A percentile compares a stretch with the other conserved stretches of the same genome.
Evolutionary conservation across 139 green algal genomes (phyloP).

Genomic region (Picochlorum costavermella): DNA sequence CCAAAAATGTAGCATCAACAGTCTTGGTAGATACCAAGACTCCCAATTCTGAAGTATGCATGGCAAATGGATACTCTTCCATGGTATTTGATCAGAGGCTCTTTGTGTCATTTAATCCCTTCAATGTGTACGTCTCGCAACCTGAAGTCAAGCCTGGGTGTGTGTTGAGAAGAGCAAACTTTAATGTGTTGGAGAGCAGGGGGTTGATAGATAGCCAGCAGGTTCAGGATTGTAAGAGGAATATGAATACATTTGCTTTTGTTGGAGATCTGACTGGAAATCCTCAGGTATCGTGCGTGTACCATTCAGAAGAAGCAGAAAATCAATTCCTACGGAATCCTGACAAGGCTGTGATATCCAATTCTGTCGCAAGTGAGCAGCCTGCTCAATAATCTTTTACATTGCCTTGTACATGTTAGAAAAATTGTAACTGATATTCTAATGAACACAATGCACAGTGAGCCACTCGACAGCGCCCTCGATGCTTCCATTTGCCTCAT

Average conservation of each 20-base stretch:
- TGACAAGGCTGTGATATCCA: slow-evolving; percentile 43
- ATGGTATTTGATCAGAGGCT: slow-evolving; percentile 98
- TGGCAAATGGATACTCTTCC: slow-evolving; percentile 93
- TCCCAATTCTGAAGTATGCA: slow-evolving; percentile 87
- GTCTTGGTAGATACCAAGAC: slow-evolving; percentile 92
- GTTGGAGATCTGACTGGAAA: slow-evolving; percentile 86
- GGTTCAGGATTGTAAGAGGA: slow-evolving; percentile 80
- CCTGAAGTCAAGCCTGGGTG: slow-evolving; percentile 96
- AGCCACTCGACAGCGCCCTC: slow-evolving; percentile 58
- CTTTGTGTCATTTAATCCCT: slow-evolving; percentile 98
- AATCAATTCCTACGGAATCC: slow-evolving; percentile 75
- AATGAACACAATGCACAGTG: slow-evolving; percentile 27
- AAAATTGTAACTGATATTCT: background rate
- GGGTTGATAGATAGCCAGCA: slow-evolving; percentile 71
- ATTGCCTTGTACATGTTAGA: background rate
- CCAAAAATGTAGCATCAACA: slow-evolving; percentile 80
- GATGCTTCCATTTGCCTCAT: slow-evolving; percentile 45
- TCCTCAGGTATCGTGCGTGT: slow-evolving; percentile 90
- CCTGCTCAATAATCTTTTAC: background rate
- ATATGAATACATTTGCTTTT: slow-evolving; percentile 99
- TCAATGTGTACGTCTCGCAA: slow-evolving; percentile 95
- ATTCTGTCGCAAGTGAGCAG: slow-evolving; percentile 22
- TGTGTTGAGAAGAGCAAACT: slow-evolving; percentile 86
- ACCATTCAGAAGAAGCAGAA: slow-evolving; percentile 93
- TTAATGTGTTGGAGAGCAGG: slow-evolving; percentile 83